Evolutionary conservation across 768 basidiomycete species (phyloP).

Genomic region (Lenzites betulinus): DNA sequence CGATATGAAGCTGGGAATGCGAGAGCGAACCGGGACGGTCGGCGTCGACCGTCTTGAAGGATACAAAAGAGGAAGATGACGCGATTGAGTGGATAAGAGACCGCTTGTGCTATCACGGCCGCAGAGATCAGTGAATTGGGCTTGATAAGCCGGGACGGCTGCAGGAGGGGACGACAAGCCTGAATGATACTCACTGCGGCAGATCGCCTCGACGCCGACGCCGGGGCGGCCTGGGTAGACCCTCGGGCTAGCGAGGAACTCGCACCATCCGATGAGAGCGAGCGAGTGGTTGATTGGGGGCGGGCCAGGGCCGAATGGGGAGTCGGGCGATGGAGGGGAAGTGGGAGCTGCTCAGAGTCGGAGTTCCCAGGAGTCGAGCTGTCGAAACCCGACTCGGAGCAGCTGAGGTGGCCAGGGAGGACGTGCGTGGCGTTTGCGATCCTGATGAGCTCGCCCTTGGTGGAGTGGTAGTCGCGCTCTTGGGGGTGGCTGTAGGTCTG

Average conservation of each 20-base stretch:
- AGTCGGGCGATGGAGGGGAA: background rate
- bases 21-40: conserved; percentile 5
- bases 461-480: conserved; percentile 51
- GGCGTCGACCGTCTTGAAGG: conserved; percentile 15
- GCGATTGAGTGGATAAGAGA: conserved; percentile 22
- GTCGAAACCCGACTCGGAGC: conserved; percentile 18
- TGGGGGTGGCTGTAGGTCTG: conserved; percentile 56
- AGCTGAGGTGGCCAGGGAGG: conserved; percentile 21
- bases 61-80: conserved; percentile 19
- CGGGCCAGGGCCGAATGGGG: background rate
- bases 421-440: conserved; percentile 35
- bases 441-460: conserved; percentile 51
- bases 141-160: conserved; percentile 7
- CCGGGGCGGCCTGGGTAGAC: background rate
- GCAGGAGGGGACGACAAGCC: background rate
- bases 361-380: conserved; percentile 24
- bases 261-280: background rate
- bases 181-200: conserved; percentile 4
- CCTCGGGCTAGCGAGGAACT: background rate
- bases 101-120: conserved; percentile 18
- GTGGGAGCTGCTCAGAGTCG: conserved; percentile 14
- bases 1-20: background rate
- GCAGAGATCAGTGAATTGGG: background rate
- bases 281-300: background rate
- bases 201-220: background rate